Evolutionary conservation across 371 early-diverging fungal species (phyloP).

Genomic region (Mortierella sp.): DNA sequence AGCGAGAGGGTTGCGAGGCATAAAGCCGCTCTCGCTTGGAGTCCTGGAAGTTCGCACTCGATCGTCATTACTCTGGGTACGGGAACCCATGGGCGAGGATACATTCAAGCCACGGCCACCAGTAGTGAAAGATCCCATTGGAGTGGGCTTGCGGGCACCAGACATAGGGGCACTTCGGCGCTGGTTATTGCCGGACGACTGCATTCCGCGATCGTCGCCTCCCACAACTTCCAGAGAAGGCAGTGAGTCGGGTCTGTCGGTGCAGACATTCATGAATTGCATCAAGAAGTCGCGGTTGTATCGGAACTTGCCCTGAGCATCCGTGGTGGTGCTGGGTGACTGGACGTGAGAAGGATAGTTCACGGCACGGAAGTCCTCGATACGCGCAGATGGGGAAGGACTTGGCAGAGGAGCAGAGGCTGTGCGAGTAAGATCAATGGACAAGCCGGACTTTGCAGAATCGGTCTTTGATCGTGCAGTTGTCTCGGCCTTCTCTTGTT

Average conservation of each 20-base stretch:
- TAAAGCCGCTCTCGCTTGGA: slow-evolving; percentile 43
- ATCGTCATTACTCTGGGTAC: slow-evolving; percentile 56
- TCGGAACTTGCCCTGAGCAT: slow-evolving; percentile 61
- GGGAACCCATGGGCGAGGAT: slow-evolving; percentile 54
- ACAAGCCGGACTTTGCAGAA: slow-evolving; percentile 44
- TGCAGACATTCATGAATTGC: slow-evolving; percentile 77
- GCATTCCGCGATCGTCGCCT: slow-evolving; percentile 68
- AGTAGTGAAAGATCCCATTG: slow-evolving; percentile 59
- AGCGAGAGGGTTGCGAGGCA: slow-evolving; percentile 53
- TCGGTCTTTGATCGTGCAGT: slow-evolving; percentile 32
- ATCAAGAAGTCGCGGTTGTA: slow-evolving; percentile 83
- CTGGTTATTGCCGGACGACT: slow-evolving; percentile 68
- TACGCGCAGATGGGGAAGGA: slow-evolving; percentile 25
- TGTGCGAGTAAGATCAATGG: slow-evolving; percentile 47
- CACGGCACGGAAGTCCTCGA: slow-evolving; percentile 48
- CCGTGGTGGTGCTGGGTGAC: slow-evolving; percentile 55
- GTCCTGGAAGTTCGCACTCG: slow-evolving; percentile 40
- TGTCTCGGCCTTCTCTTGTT: slow-evolving; percentile 28
- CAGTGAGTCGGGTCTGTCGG: slow-evolving; percentile 73
- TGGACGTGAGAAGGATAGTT: slow-evolving; percentile 53
- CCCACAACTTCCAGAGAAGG: slow-evolving; percentile 74
- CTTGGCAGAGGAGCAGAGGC: slow-evolving; percentile 35
- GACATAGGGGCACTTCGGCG: slow-evolving; percentile 59
- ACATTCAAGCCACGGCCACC: slow-evolving; percentile 63
- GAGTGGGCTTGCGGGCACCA: slow-evolving; percentile 47